Evolutionary conservation across 805 yeast genomes (phyloP).

Genomic region (Schwanniomyces vanrijiae): DNA sequence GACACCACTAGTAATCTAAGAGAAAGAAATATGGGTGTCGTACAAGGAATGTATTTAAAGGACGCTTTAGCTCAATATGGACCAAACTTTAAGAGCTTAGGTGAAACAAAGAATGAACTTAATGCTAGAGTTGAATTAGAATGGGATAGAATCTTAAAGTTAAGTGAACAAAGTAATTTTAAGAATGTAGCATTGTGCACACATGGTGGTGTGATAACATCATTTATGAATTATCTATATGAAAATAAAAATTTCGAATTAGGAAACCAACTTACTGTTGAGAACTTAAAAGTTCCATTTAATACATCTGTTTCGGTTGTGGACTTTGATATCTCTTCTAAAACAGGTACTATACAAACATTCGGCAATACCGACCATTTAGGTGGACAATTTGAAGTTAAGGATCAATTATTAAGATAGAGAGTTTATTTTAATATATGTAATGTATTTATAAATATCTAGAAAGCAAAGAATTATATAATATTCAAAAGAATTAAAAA

Average conservation of each 20-base stretch:
- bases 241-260: constrained; percentile 36
- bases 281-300: constrained; percentile 57
- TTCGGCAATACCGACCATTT: constrained; percentile 73
- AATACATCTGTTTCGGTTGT: constrained; percentile 74
- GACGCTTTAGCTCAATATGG: constrained; percentile 70
- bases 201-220: constrained; percentile 81
- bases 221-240: constrained; percentile 53
- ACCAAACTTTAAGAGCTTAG: constrained; percentile 57
- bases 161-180: constrained; percentile 28
- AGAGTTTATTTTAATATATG: not conserved
- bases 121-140: constrained; percentile 47
- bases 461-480: not conserved
- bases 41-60: constrained; percentile 68
- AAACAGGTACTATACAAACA: constrained; percentile 45
- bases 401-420: constrained; percentile 48
- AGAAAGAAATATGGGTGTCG: constrained; percentile 74
- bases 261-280: constrained; percentile 35
- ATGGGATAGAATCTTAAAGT: constrained; percentile 43
- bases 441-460: not conserved
- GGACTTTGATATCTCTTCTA: constrained; percentile 47
- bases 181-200: constrained; percentile 62
- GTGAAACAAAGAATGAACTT: constrained; percentile 55
- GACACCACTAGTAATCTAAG: constrained; percentile 48
- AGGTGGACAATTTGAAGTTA: constrained; percentile 53
- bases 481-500: not conserved